These are phyloP conservation scores for Penicillium sp. DNA, from an alignment of 2,329 filamentous ascomycete species.

Conservation along the genomic window DNA sequence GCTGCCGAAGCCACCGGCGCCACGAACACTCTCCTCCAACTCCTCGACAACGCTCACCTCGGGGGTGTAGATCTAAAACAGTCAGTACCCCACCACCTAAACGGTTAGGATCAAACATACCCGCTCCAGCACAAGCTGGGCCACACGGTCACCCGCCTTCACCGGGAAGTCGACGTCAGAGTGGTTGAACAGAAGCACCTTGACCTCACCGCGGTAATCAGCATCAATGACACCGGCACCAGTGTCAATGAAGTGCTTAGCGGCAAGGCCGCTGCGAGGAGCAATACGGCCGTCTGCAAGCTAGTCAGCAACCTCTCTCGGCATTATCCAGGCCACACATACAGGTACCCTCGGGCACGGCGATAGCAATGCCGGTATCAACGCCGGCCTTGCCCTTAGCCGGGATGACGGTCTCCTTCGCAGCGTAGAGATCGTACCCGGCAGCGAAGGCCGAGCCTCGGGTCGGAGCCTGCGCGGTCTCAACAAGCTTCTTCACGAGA, in stretches of 20 bases:
- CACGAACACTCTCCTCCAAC: constrained; percentile 86
- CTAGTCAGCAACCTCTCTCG: constrained; percentile 1
- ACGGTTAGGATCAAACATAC: constrained; percentile 38
- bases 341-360: constrained; percentile 89
- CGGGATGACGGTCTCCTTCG: constrained; percentile 73
- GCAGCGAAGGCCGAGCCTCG: constrained; percentile 87
- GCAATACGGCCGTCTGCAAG: constrained; percentile 79
- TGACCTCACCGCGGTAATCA: constrained; percentile 92
- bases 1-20: constrained; percentile 88
- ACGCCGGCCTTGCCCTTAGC: constrained; percentile 82
- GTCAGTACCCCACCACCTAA: constrained; percentile 2
- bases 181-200: constrained; percentile 94
- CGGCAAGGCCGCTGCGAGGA: constrained; percentile 84
- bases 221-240: constrained; percentile 97
- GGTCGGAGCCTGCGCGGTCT: constrained; percentile 78
- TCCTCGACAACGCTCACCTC: constrained; percentile 87
- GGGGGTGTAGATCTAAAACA: constrained; percentile 75
- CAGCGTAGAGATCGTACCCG: constrained; percentile 88
- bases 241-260: constrained; percentile 94
- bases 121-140: constrained; percentile 90
- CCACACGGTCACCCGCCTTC: constrained; percentile 84
- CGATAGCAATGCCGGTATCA: constrained; percentile 88
- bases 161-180: constrained; percentile 78
- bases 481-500: constrained; percentile 83
- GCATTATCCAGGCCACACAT: constrained; percentile 39